A percentile compares a stretch with the other conserved stretches of the same genome.
phyloP scores from a whole-genome alignment of 2,329 filamentous ascomycete genomes.

The Grosmannia clavigera region DNA sequence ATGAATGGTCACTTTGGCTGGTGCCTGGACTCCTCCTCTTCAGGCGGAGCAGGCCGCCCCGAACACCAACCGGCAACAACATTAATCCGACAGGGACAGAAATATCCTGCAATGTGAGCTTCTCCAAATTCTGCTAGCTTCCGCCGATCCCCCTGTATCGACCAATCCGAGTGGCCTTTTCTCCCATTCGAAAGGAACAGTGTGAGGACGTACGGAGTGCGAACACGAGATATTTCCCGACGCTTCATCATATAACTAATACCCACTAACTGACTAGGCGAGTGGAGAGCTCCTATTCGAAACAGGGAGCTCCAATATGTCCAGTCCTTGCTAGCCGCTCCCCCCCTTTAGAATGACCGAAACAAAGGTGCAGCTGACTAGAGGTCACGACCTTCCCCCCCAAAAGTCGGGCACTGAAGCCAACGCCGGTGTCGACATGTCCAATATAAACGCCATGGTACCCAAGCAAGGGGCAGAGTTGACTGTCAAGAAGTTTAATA shows the following conservation, averaged over 20 bases:
- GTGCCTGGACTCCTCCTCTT: neutral
- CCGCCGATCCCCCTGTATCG: neutral
- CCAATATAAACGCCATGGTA: neutral
- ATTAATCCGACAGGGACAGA: neutral
- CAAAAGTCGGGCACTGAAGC: neutral
- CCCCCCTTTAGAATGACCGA: neutral
- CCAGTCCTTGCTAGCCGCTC: neutral
- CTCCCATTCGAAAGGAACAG: neutral
- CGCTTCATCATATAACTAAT: neutral
- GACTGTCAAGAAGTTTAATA: neutral
- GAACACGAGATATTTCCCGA: neutral
- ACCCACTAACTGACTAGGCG: neutral
- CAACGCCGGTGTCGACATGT: neutral
- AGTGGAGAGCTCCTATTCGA: neutral
- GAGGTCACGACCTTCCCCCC: neutral
- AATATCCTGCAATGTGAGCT: neutral
- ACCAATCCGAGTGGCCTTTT: neutral
- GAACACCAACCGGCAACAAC: neutral
- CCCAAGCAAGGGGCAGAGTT: neutral
- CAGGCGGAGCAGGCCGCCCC: neutral
- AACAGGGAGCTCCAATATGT: neutral
- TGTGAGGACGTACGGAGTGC: neutral
- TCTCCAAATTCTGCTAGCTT: neutral
- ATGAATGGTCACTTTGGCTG: neutral
- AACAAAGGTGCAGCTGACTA: neutral